A percentile compares a stretch with the other conserved stretches of the same genome.
Evolutionary conservation across 2,329 filamentous ascomycete species (phyloP).

Genomic region (Rasamsonia emersonii): DNA sequence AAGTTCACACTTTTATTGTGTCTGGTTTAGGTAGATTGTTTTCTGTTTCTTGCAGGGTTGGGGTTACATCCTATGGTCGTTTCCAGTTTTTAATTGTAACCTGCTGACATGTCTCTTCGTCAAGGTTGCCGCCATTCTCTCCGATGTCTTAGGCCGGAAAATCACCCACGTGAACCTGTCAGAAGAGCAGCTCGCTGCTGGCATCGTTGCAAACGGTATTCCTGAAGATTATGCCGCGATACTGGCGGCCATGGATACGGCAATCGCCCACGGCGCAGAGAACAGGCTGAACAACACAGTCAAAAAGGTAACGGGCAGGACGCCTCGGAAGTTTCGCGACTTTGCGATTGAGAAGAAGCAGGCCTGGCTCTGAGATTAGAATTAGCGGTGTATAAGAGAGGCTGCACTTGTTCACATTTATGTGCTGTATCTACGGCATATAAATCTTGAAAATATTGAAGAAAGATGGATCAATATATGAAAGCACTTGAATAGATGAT

Average conservation of each 20-base stretch:
- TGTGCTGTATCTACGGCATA: neutral
- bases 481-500: too few species aligned
- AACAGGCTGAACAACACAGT: conserved; percentile 28
- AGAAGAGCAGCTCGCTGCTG: conserved; percentile 11
- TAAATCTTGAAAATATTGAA: too few species aligned
- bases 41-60: neutral
- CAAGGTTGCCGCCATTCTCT: conserved; percentile 21
- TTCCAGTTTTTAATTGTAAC: too few species aligned
- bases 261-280: conserved; percentile 28
- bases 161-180: conserved; percentile 29
- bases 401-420: neutral
- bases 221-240: conserved; percentile 22
- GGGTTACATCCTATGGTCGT: neutral
- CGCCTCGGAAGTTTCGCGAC: conserved; percentile 20
- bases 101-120: too few species aligned
- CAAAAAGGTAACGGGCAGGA: conserved; percentile 23
- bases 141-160: conserved; percentile 21
- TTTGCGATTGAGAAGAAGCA: conserved; percentile 8
- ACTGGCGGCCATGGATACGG: conserved; percentile 20
- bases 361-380: conserved; percentile 15
- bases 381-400: too few species aligned
- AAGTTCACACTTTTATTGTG: neutral
- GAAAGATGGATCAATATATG: too few species aligned
- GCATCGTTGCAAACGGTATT: conserved; percentile 16
- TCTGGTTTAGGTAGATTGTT: too few species aligned